Conservation (phyloP, 1,139 yeast species). For the Taphrina pruni region DNA sequence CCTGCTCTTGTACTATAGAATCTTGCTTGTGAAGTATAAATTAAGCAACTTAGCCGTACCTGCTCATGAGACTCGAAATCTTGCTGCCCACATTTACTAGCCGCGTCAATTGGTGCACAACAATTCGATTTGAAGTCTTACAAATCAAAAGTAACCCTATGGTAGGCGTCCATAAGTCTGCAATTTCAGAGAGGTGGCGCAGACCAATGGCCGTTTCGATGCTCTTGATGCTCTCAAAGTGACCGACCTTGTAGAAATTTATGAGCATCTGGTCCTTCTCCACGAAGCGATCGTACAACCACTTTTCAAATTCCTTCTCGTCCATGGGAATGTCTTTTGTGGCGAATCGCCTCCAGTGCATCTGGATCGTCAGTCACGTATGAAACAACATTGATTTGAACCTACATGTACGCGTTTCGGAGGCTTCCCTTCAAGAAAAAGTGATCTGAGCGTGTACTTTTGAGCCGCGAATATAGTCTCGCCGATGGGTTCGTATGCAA, state of each 20-base stretch:
- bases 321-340: constrained; percentile 28
- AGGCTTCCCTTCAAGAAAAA: constrained; percentile 71
- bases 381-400: not conserved
- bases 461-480: constrained; percentile 76
- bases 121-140: not conserved
- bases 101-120: not conserved
- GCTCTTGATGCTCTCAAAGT: constrained; percentile 8
- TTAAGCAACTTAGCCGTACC: not conserved
- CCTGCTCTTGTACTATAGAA: no score
- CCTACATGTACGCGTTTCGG: constrained; percentile 67
- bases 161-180: constrained; percentile 13
- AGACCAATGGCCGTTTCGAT: constrained; percentile 16
- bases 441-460: constrained; percentile 66
- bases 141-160: constrained; percentile 1
- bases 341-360: constrained; percentile 38
- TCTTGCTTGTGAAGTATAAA: no score
- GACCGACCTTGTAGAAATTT: constrained; percentile 18
- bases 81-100: constrained; percentile 1
- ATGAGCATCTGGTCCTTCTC: constrained; percentile 36
- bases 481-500: constrained; percentile 76
- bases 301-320: constrained; percentile 23
- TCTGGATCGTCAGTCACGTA: constrained; percentile 1
- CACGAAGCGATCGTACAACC: constrained; percentile 28
- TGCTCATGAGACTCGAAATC: not conserved
- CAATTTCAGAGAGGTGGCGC: constrained; percentile 16